These are phyloP conservation scores for Globisporangium spiculum DNA, from an alignment of 352 stramenopile species.

Conservation along the genomic window DNA sequence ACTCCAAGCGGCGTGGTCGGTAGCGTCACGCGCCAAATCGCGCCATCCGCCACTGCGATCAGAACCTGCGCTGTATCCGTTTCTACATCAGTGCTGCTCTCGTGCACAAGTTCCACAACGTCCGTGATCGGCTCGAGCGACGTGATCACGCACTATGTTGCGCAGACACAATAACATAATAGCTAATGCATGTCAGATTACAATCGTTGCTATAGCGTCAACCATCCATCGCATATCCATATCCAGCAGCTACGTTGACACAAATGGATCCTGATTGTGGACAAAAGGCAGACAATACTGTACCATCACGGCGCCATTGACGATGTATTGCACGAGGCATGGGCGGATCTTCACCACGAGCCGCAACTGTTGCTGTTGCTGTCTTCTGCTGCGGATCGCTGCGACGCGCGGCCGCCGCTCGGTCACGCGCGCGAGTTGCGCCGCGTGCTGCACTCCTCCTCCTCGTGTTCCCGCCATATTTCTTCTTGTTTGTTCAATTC, in stretches of 20 bases:
- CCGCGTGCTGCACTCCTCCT: conserved; percentile 3
- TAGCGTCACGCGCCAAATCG: conserved; percentile 50
- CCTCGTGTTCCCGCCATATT: neutral
- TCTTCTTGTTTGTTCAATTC: neutral
- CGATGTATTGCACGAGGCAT: conserved; percentile 45
- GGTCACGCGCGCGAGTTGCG: conserved; percentile 39
- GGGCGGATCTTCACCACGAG: conserved; percentile 46
- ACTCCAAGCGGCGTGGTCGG: conserved; percentile 9
- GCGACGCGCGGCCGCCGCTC: conserved; percentile 34
- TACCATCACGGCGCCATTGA: conserved; percentile 41
- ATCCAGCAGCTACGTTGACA: neutral
- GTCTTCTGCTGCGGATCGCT: conserved; percentile 2
- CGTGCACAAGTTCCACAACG: conserved; percentile 20
- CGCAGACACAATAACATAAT: too few relatives aligned
- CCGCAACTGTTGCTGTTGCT: conserved; percentile 2
- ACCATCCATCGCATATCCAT: too few relatives aligned
- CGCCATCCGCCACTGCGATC: conserved; percentile 35
- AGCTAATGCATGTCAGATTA: too few relatives aligned
- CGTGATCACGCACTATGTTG: conserved; percentile 32
- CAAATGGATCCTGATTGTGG: neutral
- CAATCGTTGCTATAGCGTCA: too few relatives aligned
- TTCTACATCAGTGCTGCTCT: neutral
- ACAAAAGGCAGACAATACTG: neutral
- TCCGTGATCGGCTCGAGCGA: conserved; percentile 38
- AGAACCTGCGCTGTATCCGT: conserved; percentile 20